A percentile compares a stretch with the other conserved stretches of the same genome.
phyloP scores from a whole-genome alignment of 129 eudicot species.

The Sambucus nigra region DNA sequence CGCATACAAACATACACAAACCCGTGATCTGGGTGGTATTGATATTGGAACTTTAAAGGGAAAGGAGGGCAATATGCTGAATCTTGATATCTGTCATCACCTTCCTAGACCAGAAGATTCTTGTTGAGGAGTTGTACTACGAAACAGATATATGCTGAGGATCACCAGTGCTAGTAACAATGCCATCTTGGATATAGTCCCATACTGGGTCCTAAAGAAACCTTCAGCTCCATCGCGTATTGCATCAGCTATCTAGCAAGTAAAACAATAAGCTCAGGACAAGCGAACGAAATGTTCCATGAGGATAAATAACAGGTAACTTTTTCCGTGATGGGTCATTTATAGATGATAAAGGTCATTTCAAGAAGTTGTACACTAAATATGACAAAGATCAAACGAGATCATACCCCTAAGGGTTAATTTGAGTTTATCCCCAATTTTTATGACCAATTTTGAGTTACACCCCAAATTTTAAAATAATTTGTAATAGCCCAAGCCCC shows the following conservation, averaged over 20 bases:
- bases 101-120: constrained; percentile 85
- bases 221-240: constrained; percentile 99
- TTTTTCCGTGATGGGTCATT: neutral
- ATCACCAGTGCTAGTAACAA: constrained; percentile 70
- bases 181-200: constrained; percentile 94
- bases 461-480: too few species aligned
- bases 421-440: too few species aligned
- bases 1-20: too few species aligned
- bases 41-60: constrained; percentile 7
- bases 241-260: constrained; percentile 84
- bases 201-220: constrained; percentile 89
- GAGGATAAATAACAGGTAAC: neutral
- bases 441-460: too few species aligned
- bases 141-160: constrained; percentile 73
- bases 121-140: constrained; percentile 77
- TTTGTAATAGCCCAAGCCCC: too few species aligned
- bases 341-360: neutral
- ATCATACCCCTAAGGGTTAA: too few species aligned
- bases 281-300: neutral
- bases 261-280: constrained; percentile 18
- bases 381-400: neutral
- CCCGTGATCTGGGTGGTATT: too few species aligned
- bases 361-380: neutral
- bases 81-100: constrained; percentile 26
- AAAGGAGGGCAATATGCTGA: constrained; percentile 1